phyloP scores from a whole-genome alignment of 2,329 filamentous ascomycete species.

The Neopestalotiopsis sp. region DNA sequence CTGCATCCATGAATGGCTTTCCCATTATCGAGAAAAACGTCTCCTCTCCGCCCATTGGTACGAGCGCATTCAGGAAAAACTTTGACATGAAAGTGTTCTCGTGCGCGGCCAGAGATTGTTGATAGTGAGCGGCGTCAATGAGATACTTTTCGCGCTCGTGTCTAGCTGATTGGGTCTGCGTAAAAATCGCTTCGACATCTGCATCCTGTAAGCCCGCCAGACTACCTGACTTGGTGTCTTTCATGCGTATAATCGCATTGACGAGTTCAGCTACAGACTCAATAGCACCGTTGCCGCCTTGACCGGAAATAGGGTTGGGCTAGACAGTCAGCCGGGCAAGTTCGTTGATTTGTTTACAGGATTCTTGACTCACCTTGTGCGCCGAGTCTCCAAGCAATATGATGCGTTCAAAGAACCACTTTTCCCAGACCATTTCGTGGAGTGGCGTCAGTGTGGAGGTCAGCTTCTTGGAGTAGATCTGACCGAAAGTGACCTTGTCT shows the following conservation, averaged over 20 bases:
- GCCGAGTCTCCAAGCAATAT: slow-evolving; percentile 38
- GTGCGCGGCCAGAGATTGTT: slow-evolving; percentile 27
- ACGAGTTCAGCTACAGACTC: slow-evolving; percentile 33
- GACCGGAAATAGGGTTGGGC: slow-evolving; percentile 34
- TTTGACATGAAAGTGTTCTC: slow-evolving; percentile 24
- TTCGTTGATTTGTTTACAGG: background rate
- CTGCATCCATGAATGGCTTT: slow-evolving; percentile 5
- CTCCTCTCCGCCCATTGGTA: slow-evolving; percentile 10
- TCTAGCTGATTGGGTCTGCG: slow-evolving; percentile 27
- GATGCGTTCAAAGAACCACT: slow-evolving; percentile 39
- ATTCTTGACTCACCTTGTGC: slow-evolving; percentile 35
- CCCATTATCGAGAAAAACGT: background rate
- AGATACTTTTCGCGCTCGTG: slow-evolving; percentile 21
- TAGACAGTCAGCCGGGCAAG: slow-evolving; percentile 19
- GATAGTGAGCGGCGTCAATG: slow-evolving; percentile 23
- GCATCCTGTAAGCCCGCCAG: slow-evolving; percentile 21
- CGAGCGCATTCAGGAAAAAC: slow-evolving; percentile 4
- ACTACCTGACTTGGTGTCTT: background rate
- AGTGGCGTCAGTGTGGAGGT: slow-evolving; percentile 38
- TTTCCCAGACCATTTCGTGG: slow-evolving; percentile 39
- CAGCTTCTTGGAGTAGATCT: slow-evolving; percentile 35
- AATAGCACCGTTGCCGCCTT: slow-evolving; percentile 36
- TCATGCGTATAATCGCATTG: slow-evolving; percentile 27
- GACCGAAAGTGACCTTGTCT: slow-evolving; percentile 34
- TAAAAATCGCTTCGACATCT: slow-evolving; percentile 24